Conservation (phyloP, 148 eudicot genomes). For the Agrostemma githago region DNA sequence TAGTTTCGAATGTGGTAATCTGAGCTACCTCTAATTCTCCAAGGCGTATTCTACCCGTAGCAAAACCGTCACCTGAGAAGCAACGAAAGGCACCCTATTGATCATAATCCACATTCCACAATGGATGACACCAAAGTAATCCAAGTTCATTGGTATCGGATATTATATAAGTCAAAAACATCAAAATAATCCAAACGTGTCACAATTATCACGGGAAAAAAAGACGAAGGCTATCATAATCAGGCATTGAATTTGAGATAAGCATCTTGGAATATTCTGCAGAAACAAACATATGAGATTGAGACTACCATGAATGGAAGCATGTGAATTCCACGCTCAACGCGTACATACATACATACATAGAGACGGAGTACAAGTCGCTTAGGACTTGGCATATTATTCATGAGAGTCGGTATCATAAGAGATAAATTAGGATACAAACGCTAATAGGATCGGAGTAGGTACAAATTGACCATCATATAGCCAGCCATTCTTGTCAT, state of each 20-base stretch:
- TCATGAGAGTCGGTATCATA: background rate
- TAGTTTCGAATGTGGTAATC: constrained; percentile 48
- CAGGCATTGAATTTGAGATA: background rate
- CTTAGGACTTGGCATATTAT: constrained; percentile 4
- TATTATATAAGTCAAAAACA: background rate
- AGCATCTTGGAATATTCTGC: constrained; percentile 11
- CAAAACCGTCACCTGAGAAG: constrained; percentile 69
- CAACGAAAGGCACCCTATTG: background rate
- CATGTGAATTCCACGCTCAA: constrained; percentile 5
- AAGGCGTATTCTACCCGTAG: constrained; percentile 60
- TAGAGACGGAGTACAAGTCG: background rate
- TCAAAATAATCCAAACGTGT: background rate
- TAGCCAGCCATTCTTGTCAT: background rate
- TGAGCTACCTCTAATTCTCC: constrained; percentile 71
- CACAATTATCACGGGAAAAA: background rate
- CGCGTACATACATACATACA: constrained; percentile 3
- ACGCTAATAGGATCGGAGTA: background rate
- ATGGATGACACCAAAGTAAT: background rate
- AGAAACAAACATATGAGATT: constrained; percentile 15
- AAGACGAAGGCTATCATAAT: background rate
- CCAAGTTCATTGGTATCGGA: background rate
- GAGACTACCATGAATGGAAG: background rate
- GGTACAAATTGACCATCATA: background rate
- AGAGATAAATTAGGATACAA: background rate
- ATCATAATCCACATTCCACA: background rate